Conservation (phyloP, 2,329 filamentous ascomycete genomes). For the Fusarium sublunatum region DNA sequence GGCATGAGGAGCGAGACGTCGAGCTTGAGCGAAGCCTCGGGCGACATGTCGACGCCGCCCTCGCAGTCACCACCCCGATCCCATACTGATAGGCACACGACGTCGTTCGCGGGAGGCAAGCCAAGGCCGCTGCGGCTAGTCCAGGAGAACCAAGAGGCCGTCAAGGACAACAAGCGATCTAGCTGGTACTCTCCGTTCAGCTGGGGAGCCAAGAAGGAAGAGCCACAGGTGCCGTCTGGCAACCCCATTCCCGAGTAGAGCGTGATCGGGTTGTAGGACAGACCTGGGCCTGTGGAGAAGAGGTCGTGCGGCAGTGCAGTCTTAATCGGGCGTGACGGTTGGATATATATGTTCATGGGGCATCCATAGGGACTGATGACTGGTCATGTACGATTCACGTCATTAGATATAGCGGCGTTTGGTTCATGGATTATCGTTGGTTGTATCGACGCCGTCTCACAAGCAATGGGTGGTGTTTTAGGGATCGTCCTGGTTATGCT, state of each 20-base stretch:
- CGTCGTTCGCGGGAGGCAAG: conserved; percentile 71
- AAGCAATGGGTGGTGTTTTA: conserved; percentile 36
- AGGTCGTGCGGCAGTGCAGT: conserved; percentile 20
- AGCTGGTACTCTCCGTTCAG: conserved; percentile 74
- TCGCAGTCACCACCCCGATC: conserved; percentile 66
- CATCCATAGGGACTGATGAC: conserved; percentile 42
- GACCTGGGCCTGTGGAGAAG: conserved; percentile 6
- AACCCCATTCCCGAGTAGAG: conserved; percentile 52
- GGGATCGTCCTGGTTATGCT: conserved; percentile 32
- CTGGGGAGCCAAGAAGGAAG: conserved; percentile 63
- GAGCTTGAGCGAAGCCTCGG: conserved; percentile 76
- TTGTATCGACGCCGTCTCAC: conserved; percentile 42
- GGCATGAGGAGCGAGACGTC: conserved; percentile 75
- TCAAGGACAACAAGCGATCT: conserved; percentile 67
- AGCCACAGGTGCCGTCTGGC: conserved; percentile 47
- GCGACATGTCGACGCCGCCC: conserved; percentile 59
- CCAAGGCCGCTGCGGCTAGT: conserved; percentile 88
- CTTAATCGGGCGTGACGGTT: conserved; percentile 41
- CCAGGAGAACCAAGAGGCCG: conserved; percentile 74
- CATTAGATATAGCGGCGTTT: conserved; percentile 48
- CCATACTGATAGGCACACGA: conserved; percentile 66
- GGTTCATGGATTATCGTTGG: conserved; percentile 48
- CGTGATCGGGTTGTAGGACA: conserved; percentile 11
- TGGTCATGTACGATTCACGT: conserved; percentile 49
- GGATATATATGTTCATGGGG: conserved; percentile 44